Percentiles rank a stretch among this genome's conserved stretches.
These are phyloP conservation scores for Mycena kentingensis DNA, from an alignment of 768 basidiomycete species.

Conservation along the genomic window DNA sequence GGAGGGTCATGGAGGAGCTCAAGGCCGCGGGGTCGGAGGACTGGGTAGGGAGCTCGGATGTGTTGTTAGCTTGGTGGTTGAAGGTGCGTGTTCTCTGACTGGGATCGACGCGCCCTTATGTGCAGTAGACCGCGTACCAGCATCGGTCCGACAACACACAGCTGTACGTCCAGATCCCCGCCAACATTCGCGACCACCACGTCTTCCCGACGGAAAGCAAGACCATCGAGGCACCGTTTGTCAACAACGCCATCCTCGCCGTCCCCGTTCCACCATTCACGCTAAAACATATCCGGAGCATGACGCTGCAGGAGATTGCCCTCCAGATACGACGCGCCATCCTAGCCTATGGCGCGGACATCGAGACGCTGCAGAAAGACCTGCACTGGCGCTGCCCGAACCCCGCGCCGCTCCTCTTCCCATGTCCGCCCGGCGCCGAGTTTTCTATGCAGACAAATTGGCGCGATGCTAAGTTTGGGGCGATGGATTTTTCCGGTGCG, in stretches of 20 bases:
- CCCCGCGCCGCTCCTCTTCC: not conserved
- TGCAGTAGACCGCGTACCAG: not conserved
- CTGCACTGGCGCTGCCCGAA: conserved; percentile 8
- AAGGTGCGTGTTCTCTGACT: conserved; percentile 2
- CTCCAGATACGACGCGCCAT: conserved; percentile 12
- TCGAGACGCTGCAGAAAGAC: not conserved
- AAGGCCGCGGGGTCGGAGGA: conserved; percentile 9
- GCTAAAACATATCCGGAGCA: not conserved
- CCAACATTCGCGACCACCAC: conserved; percentile 8
- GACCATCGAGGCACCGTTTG: conserved; percentile 6
- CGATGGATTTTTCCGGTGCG: conserved; percentile 18
- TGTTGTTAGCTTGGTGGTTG: conserved; percentile 17
- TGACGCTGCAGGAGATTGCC: conserved; percentile 3
- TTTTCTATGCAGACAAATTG: conserved; percentile 8
- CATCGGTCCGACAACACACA: not conserved
- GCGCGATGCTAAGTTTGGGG: conserved; percentile 2
- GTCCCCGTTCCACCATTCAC: conserved; percentile 3
- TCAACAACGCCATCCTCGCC: conserved; percentile 11
- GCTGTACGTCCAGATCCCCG: conserved; percentile 12
- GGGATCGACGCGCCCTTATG: no score
- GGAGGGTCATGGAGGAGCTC: conserved; percentile 6
- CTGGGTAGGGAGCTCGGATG: conserved; percentile 18
- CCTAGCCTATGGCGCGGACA: conserved; percentile 2
- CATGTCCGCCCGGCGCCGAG: conserved; percentile 10
- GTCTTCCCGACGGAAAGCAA: conserved; percentile 4